These are phyloP conservation scores for Microstegium vimineum DNA, from an alignment of 176 grass and related monocot species.

Conservation along the genomic window DNA sequence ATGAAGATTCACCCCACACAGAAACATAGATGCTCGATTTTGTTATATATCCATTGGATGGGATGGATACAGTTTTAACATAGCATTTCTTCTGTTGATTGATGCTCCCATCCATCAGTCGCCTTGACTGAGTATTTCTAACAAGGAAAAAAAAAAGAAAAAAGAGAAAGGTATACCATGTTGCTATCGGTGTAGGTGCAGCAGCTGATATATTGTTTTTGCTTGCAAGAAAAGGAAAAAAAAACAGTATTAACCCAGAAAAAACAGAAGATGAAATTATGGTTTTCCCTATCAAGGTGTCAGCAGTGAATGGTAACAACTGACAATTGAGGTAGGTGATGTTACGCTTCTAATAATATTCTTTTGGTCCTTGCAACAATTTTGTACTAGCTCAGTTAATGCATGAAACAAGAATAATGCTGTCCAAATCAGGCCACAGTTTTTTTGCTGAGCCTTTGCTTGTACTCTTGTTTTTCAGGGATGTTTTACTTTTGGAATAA, in stretches of 20 bases:
- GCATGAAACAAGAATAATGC: not conserved
- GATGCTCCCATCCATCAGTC: not conserved
- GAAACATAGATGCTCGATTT: conserved; percentile 28
- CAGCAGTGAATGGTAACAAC: not conserved
- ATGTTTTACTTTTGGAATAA: conserved; percentile 3
- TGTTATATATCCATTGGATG: conserved; percentile 8
- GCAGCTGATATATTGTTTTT: conserved; percentile 13
- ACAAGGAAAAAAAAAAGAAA: conserved; percentile 5
- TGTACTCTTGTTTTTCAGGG: not conserved
- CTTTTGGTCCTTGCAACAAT: not conserved
- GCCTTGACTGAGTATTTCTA: conserved; percentile 4
- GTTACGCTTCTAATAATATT: not conserved
- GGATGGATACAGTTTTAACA: conserved; percentile 14
- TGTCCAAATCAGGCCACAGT: not conserved
- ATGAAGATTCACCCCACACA: not conserved
- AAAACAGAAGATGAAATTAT: not conserved
- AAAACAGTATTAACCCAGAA: not conserved
- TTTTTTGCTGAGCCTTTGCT: not conserved
- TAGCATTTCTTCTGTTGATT: not conserved
- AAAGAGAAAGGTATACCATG: not conserved
- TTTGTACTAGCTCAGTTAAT: not conserved
- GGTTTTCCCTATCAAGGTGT: not conserved
- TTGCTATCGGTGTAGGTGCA: conserved; percentile 20
- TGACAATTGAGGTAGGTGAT: conserved; percentile 21
- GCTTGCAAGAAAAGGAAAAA: conserved; percentile 22